These are phyloP conservation scores for Alternaria gaisen DNA, from an alignment of 2,329 filamentous ascomycete species.

Conservation along the genomic window DNA sequence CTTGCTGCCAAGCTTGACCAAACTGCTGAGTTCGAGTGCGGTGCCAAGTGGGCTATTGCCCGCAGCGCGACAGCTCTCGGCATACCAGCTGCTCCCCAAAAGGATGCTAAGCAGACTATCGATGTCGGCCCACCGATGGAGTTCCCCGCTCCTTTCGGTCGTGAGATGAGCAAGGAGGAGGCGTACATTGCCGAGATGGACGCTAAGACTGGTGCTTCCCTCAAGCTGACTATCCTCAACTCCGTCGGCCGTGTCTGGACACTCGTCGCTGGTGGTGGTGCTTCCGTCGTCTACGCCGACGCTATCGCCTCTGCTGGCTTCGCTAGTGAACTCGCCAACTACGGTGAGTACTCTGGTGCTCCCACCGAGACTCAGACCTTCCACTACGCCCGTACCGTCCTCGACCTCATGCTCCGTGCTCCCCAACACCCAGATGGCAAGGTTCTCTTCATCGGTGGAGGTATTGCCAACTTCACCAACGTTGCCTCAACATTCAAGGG, in stretches of 20 bases:
- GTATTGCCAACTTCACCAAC: conserved; percentile 99
- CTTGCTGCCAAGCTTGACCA: conserved; percentile 98
- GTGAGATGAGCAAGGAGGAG: conserved; percentile 98
- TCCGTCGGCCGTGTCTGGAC: conserved; percentile 94
- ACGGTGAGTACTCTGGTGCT: conserved; percentile 99
- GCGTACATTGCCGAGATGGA: conserved; percentile 99
- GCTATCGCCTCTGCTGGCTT: conserved; percentile 97
- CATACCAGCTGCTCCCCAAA: conserved; percentile 69
- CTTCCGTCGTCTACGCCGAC: conserved; percentile 98
- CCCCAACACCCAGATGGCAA: conserved; percentile 88
- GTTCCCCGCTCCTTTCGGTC: conserved; percentile 98
- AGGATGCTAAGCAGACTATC: conserved; percentile 82
- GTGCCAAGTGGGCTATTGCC: conserved; percentile 98
- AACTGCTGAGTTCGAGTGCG: conserved; percentile 98
- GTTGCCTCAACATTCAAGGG: conserved; percentile 99
- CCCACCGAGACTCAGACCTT: conserved; percentile 98
- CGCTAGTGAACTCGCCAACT: conserved; percentile 97
- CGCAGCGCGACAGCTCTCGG: conserved; percentile 89
- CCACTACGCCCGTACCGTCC: conserved; percentile 96
- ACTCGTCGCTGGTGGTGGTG: conserved; percentile 97
- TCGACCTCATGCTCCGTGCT: conserved; percentile 96
- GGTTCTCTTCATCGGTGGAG: conserved; percentile 98
- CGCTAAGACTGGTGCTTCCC: conserved; percentile 97
- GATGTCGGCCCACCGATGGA: conserved; percentile 98
- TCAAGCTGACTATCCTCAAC: conserved; percentile 98